Evolutionary conservation across 2,329 filamentous ascomycete genomes (phyloP).

Genomic region (Tolypocladium paradoxum): DNA sequence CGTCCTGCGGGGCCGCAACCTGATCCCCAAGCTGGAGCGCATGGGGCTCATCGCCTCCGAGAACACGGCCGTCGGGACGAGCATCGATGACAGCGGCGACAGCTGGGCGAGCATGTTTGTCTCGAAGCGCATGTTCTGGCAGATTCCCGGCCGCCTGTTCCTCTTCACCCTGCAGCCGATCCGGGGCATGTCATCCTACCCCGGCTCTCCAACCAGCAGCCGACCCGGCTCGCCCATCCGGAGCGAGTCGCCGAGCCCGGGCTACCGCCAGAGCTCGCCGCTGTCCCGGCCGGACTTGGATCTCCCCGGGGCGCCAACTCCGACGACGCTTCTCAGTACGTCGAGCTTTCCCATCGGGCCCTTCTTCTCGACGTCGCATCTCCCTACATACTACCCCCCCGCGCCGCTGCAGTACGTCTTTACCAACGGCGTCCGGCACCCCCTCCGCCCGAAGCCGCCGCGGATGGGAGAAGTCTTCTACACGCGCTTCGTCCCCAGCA

Average conservation of each 20-base stretch:
- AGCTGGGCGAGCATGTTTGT: constrained; percentile 77
- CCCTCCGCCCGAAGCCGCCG: constrained; percentile 76
- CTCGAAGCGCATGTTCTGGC: constrained; percentile 77
- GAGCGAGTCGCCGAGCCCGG: constrained; percentile 13
- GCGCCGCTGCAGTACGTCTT: constrained; percentile 70
- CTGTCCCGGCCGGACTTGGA: constrained; percentile 19
- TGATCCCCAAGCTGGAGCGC: constrained; percentile 82
- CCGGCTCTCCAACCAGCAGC: constrained; percentile 41
- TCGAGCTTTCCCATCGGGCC: constrained; percentile 46
- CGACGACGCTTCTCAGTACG: constrained; percentile 11
- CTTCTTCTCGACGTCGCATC: constrained; percentile 71
- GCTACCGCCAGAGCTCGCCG: background rate
- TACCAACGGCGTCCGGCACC: constrained; percentile 72
- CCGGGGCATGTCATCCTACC: constrained; percentile 23
- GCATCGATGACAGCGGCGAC: constrained; percentile 48
- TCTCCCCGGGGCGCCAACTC: constrained; percentile 26
- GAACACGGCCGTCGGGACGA: constrained; percentile 63
- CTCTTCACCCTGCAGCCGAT: constrained; percentile 70
- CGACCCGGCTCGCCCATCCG: constrained; percentile 40
- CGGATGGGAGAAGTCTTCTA: constrained; percentile 90
- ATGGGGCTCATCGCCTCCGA: constrained; percentile 77
- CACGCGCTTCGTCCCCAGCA: constrained; percentile 70
- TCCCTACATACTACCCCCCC: constrained; percentile 86
- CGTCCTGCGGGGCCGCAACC: constrained; percentile 71
- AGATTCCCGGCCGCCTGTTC: constrained; percentile 76